Evolutionary conservation across 106 monocot genomes (phyloP).

Genomic region (Dioscorea alata): DNA sequence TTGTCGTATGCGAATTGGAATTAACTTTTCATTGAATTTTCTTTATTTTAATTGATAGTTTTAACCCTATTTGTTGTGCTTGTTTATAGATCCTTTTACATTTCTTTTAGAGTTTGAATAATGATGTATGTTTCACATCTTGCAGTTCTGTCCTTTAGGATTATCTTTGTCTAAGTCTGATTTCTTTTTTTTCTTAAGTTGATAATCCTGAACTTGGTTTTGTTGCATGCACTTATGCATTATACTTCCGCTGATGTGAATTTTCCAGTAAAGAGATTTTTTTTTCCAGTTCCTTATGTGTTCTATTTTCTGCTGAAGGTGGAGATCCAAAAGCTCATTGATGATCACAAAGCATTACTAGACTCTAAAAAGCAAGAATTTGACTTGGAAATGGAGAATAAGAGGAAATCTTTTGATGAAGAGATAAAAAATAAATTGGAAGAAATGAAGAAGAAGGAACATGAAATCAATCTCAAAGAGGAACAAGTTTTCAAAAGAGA

Average conservation of each 20-base stretch:
- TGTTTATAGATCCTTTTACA: no score
- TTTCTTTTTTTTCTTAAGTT: neutral
- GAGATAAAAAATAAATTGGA: conserved; percentile 46
- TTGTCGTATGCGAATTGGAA: no score
- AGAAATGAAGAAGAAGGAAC: conserved; percentile 40
- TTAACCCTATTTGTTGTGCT: no score
- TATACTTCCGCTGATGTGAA: no score
- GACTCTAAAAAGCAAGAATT: conserved; percentile 63
- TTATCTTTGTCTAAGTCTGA: neutral
- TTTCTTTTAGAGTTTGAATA: no score
- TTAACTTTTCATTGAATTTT: no score
- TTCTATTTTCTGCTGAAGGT: conserved; percentile 22
- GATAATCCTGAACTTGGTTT: neutral
- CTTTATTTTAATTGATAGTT: no score
- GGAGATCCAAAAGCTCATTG: conserved; percentile 86
- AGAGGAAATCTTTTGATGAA: conserved; percentile 44
- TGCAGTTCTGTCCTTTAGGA: neutral
- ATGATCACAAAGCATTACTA: conserved; percentile 57
- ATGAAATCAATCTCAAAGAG: conserved; percentile 33
- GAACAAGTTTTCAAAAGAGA: conserved; percentile 59
- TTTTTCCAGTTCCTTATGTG: no score
- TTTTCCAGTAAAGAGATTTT: no score
- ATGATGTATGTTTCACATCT: neutral
- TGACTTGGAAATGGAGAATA: conserved; percentile 63
- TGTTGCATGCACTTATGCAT: neutral